Conservation (phyloP, 2,329 filamentous ascomycete species). For the Berkeleyomyces rouxiae region DNA sequence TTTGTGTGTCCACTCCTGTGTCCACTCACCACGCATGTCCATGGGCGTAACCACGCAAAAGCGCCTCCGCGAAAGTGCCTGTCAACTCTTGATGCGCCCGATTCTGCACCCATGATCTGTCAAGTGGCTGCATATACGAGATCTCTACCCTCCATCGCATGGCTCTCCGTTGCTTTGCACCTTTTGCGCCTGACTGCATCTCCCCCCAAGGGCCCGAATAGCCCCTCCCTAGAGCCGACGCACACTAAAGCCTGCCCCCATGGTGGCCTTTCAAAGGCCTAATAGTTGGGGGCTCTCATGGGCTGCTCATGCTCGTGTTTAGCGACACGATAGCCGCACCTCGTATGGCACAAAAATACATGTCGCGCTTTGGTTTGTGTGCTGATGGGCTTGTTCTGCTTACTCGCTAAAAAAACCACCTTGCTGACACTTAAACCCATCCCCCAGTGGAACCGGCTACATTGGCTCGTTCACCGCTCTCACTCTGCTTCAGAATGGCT, state of each 20-base stretch:
- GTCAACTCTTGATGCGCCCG: neutral
- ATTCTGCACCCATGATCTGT: neutral
- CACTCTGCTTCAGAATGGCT: conserved; percentile 79
- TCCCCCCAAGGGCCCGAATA: neutral
- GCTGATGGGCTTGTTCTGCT: conserved; percentile 16
- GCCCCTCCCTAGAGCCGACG: neutral
- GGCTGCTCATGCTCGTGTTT: neutral
- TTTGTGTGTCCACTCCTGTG: neutral
- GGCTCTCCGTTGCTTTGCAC: neutral
- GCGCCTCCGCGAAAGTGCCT: too few species aligned
- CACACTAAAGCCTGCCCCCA: too few species aligned
- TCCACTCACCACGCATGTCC: neutral
- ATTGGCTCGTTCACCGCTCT: conserved; percentile 96
- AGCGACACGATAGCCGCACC: conserved; percentile 7
- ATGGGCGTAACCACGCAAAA: too few species aligned
- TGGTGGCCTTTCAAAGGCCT: too few species aligned
- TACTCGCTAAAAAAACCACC: conserved; percentile 3
- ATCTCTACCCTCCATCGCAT: neutral
- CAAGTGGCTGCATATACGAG: neutral
- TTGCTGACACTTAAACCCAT: neutral
- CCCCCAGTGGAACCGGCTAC: conserved; percentile 82
- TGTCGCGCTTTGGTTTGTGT: neutral
- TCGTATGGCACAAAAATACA: neutral
- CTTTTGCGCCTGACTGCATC: neutral
- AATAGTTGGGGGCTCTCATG: too few species aligned